Evolutionary conservation across 352 stramenopile species (phyloP).

Genomic region (Pythium oligandrum): DNA sequence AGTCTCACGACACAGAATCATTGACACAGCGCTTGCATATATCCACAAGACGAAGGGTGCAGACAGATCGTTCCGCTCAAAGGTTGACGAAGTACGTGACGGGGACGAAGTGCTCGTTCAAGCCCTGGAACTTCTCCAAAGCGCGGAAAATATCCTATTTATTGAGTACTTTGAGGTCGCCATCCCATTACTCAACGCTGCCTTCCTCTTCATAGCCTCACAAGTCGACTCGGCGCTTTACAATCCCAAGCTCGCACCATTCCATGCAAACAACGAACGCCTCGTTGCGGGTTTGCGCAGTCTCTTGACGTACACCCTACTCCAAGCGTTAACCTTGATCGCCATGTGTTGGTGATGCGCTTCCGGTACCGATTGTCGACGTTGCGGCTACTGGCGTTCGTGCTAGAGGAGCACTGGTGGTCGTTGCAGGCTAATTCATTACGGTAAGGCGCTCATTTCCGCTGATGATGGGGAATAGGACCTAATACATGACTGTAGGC

Average conservation of each 20-base stretch:
- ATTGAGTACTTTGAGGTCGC: conserved; percentile 3
- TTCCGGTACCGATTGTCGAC: conserved; percentile 16
- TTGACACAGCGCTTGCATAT: background rate
- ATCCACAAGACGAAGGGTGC: no score
- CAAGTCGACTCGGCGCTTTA: background rate
- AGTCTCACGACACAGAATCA: background rate
- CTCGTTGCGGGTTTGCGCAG: background rate
- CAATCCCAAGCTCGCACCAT: background rate
- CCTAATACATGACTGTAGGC: no score
- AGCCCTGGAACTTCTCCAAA: conserved; percentile 7
- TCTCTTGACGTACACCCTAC: conserved; percentile 14
- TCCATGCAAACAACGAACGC: background rate
- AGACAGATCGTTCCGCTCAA: no score
- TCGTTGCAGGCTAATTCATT: conserved; percentile 11
- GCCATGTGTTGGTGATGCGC: conserved; percentile 16
- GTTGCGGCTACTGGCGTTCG: conserved; percentile 16
- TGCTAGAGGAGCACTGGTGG: conserved; percentile 14
- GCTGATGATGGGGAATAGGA: no score
- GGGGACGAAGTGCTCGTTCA: conserved; percentile 3
- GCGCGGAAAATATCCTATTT: conserved; percentile 9
- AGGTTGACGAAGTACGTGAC: no score
- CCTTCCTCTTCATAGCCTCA: background rate
- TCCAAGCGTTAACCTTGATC: conserved; percentile 13
- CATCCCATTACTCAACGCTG: background rate
- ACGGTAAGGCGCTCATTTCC: background rate